phyloP scores from a whole-genome alignment of 441 rosid species.

The Melastoma candidum region DNA sequence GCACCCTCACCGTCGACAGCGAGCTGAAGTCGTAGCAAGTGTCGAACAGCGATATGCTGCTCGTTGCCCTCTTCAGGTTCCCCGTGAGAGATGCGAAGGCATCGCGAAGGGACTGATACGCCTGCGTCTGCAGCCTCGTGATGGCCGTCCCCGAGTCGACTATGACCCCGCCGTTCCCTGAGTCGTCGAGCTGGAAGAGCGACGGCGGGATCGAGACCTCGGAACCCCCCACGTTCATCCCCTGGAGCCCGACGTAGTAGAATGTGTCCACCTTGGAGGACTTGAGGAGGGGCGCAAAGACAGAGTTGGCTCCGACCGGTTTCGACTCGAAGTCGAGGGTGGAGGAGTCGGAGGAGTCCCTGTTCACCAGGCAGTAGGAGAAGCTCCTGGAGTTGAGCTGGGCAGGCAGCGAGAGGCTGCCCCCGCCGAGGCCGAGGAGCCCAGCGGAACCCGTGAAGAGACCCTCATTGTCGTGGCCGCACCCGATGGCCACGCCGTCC shows the following conservation, averaged over 20 bases:
- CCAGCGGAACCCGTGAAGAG: slow-evolving; percentile 9
- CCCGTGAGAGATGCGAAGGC: slow-evolving; percentile 5
- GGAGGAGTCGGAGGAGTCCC: slow-evolving; percentile 8
- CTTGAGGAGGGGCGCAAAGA: slow-evolving; percentile 8
- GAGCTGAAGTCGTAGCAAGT: slow-evolving; percentile 14
- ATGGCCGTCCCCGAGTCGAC: slow-evolving; percentile 14
- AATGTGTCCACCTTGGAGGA: slow-evolving; percentile 9
- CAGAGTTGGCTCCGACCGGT: slow-evolving; percentile 1
- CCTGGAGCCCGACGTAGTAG: slow-evolving; percentile 11
- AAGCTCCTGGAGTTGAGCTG: slow-evolving; percentile 12
- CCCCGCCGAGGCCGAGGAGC: slow-evolving; percentile 13
- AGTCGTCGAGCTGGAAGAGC: slow-evolving; percentile 9
- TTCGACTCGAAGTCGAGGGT: slow-evolving; percentile 5
- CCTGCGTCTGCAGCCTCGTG: slow-evolving; percentile 8
- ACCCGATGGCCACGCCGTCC: slow-evolving; percentile 7
- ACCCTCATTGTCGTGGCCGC: slow-evolving; percentile 13
- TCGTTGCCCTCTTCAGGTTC: slow-evolving; percentile 9
- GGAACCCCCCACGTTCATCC: slow-evolving; percentile 11
- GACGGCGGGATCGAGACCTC: slow-evolving; percentile 8
- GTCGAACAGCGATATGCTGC: slow-evolving; percentile 9
- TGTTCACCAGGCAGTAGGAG: slow-evolving; percentile 12
- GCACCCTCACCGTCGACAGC: slow-evolving; percentile 8
- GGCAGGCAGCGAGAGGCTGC: slow-evolving; percentile 5
- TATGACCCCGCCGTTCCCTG: slow-evolving; percentile 10
- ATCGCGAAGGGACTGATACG: slow-evolving; percentile 10